Evolutionary conservation across 192 early-diverging fungal genomes (phyloP).

Genomic region (Bifiguratus adelaidae): DNA sequence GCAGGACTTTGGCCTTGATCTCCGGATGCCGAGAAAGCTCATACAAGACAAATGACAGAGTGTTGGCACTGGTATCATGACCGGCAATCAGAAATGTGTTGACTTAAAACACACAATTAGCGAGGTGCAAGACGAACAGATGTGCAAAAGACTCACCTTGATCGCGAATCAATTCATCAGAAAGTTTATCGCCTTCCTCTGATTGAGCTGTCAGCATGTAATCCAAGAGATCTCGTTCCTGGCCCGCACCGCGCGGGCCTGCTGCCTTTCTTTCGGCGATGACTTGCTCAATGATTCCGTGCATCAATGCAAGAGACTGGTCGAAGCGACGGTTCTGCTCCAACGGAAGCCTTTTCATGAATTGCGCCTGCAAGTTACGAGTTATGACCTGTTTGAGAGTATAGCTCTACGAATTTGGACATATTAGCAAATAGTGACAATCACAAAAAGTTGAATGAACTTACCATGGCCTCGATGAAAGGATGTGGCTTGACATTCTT

Average conservation of each 20-base stretch:
- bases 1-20: slow-evolving; percentile 20
- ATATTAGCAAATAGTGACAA: neutral
- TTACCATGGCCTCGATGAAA: slow-evolving; percentile 17
- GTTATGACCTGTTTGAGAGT: slow-evolving; percentile 17
- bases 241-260: slow-evolving; percentile 12
- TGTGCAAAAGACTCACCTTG: too few relatives aligned
- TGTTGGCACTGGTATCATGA: slow-evolving; percentile 14
- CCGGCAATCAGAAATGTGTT: slow-evolving; percentile 54
- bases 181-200: slow-evolving; percentile 15
- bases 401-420: slow-evolving; percentile 17
- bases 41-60: slow-evolving; percentile 38
- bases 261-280: slow-evolving; percentile 27
- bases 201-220: slow-evolving; percentile 44
- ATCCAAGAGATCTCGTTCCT: slow-evolving; percentile 33
- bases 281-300: slow-evolving; percentile 31
- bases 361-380: slow-evolving; percentile 16
- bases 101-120: slow-evolving; percentile 14
- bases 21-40: slow-evolving; percentile 29
- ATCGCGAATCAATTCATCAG: slow-evolving; percentile 42
- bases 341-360: slow-evolving; percentile 31
- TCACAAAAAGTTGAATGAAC: slow-evolving; percentile 7
- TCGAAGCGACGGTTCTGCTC: slow-evolving; percentile 26
- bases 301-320: slow-evolving; percentile 25
- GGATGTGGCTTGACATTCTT: slow-evolving; percentile 13
- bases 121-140: too few relatives aligned